These are phyloP conservation scores for Podaxis sp. DNA, from an alignment of 768 basidiomycete species.

Conservation along the genomic window DNA sequence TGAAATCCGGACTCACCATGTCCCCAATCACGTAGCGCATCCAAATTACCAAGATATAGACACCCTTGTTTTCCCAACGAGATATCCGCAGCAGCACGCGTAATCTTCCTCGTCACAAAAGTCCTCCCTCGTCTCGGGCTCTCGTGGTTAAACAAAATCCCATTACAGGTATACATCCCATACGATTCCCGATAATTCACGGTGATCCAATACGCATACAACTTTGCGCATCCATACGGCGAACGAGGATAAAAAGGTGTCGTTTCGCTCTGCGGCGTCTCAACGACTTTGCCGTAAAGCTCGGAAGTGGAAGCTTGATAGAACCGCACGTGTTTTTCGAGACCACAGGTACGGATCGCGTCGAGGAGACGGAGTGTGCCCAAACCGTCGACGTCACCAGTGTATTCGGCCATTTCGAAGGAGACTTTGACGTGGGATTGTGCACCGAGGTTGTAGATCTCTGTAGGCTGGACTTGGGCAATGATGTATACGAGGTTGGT, in stretches of 20 bases:
- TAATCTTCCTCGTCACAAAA: slow-evolving; percentile 95
- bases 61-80: slow-evolving; percentile 83
- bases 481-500: slow-evolving; percentile 97
- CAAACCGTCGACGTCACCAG: slow-evolving; percentile 93
- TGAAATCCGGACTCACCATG: slow-evolving; percentile 58
- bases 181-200: slow-evolving; percentile 95
- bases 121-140: slow-evolving; percentile 92
- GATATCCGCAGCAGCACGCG: slow-evolving; percentile 91
- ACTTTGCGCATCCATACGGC: slow-evolving; percentile 94
- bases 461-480: slow-evolving; percentile 89
- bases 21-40: slow-evolving; percentile 96
- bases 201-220: slow-evolving; percentile 89
- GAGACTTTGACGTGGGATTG: slow-evolving; percentile 99
- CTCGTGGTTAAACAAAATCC: slow-evolving; percentile 98
- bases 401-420: slow-evolving; percentile 99
- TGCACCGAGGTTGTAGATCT: slow-evolving; percentile 97
- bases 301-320: slow-evolving; percentile 98
- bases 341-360: slow-evolving; percentile 91
- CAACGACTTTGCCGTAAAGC: slow-evolving; percentile 94
- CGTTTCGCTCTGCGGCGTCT: slow-evolving; percentile 92
- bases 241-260: slow-evolving; percentile 99
- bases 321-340: slow-evolving; percentile 90
- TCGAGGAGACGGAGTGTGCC: slow-evolving; percentile 95
- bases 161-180: slow-evolving; percentile 95
- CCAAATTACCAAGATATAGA: slow-evolving; percentile 91